Percentiles rank a stretch among this genome's conserved stretches.
These are phyloP conservation scores for Strigomonas galati DNA, from an alignment of 208 protist species.

Conservation along the genomic window DNA sequence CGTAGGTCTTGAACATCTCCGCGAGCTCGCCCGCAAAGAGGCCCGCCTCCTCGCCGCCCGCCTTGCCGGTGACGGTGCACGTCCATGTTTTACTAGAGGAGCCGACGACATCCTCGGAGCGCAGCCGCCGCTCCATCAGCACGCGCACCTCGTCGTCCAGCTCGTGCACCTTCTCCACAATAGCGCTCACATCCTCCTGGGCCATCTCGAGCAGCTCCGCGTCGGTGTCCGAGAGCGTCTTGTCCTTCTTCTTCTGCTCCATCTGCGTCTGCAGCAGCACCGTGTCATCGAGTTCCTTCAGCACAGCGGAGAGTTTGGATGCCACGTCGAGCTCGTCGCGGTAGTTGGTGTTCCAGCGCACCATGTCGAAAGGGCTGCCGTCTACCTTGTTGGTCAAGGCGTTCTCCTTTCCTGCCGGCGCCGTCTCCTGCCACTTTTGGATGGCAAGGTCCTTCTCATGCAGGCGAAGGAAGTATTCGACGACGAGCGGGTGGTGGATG, in stretches of 20 bases:
- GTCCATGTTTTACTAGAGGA: conserved; percentile 71
- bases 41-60: conserved; percentile 82
- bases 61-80: conserved; percentile 65
- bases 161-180: conserved; percentile 34
- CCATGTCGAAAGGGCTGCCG: conserved; percentile 50
- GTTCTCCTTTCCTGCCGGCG: conserved; percentile 16
- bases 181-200: conserved; percentile 59
- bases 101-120: conserved; percentile 65
- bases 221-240: conserved; percentile 31
- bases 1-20: conserved; percentile 74
- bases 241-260: conserved; percentile 11
- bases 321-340: conserved; percentile 71
- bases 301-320: conserved; percentile 31
- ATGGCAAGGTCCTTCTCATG: conserved; percentile 45
- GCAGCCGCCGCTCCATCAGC: conserved; percentile 64
- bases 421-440: conserved; percentile 47
- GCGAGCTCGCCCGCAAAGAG: conserved; percentile 83
- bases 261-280: conserved; percentile 42
- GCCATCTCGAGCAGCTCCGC: conserved; percentile 70
- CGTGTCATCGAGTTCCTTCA: conserved; percentile 70
- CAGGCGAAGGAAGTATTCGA: conserved; percentile 80
- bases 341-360: conserved; percentile 77
- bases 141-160: conserved; percentile 55
- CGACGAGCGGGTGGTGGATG: conserved; percentile 78
- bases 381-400: conserved; percentile 43